These are phyloP conservation scores for Phytophthora kernoviae DNA, from an alignment of 352 stramenopile genomes.

Conservation along the genomic window DNA sequence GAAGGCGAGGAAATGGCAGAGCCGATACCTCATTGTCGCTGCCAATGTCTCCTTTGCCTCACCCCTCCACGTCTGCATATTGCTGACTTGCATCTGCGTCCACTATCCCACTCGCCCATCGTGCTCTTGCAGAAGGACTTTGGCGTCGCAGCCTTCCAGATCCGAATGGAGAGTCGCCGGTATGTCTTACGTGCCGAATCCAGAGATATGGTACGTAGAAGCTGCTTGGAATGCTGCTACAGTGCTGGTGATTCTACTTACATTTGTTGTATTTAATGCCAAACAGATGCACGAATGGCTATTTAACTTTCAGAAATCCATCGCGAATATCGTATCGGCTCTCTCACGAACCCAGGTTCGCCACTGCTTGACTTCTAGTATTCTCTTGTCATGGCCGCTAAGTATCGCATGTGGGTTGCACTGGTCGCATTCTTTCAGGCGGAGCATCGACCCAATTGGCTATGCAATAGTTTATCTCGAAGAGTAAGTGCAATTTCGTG, in stretches of 20 bases:
- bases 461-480: constrained; percentile 60
- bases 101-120: constrained; percentile 12
- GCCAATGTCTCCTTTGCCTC: constrained; percentile 18
- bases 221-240: not conserved
- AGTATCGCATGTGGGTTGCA: constrained; percentile 1
- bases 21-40: not conserved
- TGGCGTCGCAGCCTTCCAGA: constrained; percentile 81
- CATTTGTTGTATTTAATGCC: not conserved
- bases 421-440: constrained; percentile 33
- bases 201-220: constrained; percentile 71
- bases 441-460: constrained; percentile 53
- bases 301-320: constrained; percentile 91
- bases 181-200: constrained; percentile 82
- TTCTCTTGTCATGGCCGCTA: not conserved
- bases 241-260: constrained; percentile 7
- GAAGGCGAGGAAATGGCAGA: not conserved
- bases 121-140: constrained; percentile 75
- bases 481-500: constrained; percentile 44
- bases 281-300: constrained; percentile 89
- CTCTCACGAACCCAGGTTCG: constrained; percentile 69
- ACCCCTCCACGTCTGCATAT: constrained; percentile 13
- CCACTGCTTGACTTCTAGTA: constrained; percentile 4
- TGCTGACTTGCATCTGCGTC: constrained; percentile 29
- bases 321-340: constrained; percentile 84
- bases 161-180: constrained; percentile 74